Evolutionary conservation across 1,284 basidiomycete species (phyloP), one percentile per base, ranked within the genome.

Genomic region (Afroboletus lepidellus): DNA sequence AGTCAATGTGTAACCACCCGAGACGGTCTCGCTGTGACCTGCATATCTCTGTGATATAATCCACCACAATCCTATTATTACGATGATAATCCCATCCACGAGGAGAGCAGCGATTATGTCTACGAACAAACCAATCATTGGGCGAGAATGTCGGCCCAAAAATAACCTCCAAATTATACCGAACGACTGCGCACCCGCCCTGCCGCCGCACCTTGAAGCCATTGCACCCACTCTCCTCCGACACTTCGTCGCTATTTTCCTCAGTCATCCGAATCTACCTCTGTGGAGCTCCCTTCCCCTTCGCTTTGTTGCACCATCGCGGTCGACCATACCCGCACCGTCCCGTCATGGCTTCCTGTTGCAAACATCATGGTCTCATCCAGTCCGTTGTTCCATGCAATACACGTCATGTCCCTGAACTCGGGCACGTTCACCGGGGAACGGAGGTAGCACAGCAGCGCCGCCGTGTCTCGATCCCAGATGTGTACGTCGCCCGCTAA

Each of bases 401-500:
- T 79, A 57, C 84, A 88, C 13, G 87, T 90, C 55, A 90, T 65
- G 57, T 89, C 85, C 16, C 83, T 82, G 18, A 78, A 75, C 16
- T 60, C 67, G 25, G 57, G 30, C 29, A 51, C 34, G 16, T 59
- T 59, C 54, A 82, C 79, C 20, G 81, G 77, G 9, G 29, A 5
- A 6, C 78, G 80, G 38, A 90, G 73, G 56, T 83, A 79, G 46
- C 85, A 84, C 5, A 90, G 68, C 8, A 88, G 65, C 21, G 80
- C 77, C 3, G 79, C 89, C 8, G 85, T 85, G 67, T 88, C 85
- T 47, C 83, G 81, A 61, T 91, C 89, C 88, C 89, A 91, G 30
- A 91, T 84, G 58, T 89, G 85, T n/a, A 91, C 85, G 57, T 90
- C 85, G 2, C 89, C 88, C 55, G 79, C 88, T 90, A 50, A 18